These are phyloP conservation scores for Cutaneotrichosporon cavernicola DNA, from an alignment of 1,284 basidiomycete genomes.

Conservation along the genomic window DNA sequence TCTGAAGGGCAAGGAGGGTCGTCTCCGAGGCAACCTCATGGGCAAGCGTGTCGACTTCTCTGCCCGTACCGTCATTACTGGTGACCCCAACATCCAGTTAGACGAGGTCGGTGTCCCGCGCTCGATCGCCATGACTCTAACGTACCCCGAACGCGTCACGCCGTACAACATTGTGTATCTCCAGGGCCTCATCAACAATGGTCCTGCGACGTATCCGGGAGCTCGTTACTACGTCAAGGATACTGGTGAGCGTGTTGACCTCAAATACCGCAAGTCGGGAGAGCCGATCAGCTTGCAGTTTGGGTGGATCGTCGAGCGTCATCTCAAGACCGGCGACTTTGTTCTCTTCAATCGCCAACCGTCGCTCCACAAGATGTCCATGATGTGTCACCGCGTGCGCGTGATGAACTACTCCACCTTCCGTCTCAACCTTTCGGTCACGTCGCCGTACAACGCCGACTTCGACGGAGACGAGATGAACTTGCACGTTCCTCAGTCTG, in stretches of 20 bases:
- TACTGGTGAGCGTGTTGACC: constrained; percentile 95
- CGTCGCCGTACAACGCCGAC: constrained; percentile 73
- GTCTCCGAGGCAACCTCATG: constrained; percentile 97
- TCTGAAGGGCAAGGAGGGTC: constrained; percentile 98
- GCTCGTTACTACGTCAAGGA: constrained; percentile 97
- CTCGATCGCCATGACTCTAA: constrained; percentile 96
- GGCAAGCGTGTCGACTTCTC: constrained; percentile 99
- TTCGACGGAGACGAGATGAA: constrained; percentile 99
- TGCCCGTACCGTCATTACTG: constrained; percentile 97
- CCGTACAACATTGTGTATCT: constrained; percentile 95
- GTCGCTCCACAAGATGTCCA: constrained; percentile 99
- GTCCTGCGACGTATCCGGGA: constrained; percentile 92
- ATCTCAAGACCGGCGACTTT: constrained; percentile 95
- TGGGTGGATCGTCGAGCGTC: constrained; percentile 98
- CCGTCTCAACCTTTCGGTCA: constrained; percentile 54
- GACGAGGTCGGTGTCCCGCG: constrained; percentile 98
- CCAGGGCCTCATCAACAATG: constrained; percentile 94
- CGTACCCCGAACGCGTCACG: constrained; percentile 96
- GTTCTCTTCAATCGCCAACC: constrained; percentile 99
- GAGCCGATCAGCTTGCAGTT: constrained; percentile 90
- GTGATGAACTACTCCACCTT: constrained; percentile 97
- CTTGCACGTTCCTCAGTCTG: constrained; percentile 97
- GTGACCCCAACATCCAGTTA: constrained; percentile 93
- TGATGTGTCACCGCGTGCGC: constrained; percentile 99
- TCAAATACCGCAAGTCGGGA: constrained; percentile 96